Conservation (phyloP, 768 basidiomycete genomes). For the Lanmaoa rubissima region DNA sequence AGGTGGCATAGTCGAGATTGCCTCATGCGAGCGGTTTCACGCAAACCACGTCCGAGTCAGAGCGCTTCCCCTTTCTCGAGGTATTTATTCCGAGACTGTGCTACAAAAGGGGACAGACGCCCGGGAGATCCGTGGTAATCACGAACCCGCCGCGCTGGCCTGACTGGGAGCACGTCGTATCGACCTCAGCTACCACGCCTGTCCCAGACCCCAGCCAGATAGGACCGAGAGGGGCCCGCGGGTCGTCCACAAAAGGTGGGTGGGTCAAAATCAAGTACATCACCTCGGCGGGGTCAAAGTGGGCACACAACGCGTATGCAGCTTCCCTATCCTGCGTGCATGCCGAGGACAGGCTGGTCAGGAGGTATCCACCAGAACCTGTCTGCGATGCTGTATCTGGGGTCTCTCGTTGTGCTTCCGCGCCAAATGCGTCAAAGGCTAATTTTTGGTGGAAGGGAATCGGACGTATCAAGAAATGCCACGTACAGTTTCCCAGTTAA, state of each 20-base stretch:
- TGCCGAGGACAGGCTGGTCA: neutral
- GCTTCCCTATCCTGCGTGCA: constrained; percentile 56
- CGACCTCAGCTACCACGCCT: neutral
- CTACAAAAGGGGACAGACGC: constrained; percentile 54
- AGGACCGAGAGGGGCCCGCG: constrained; percentile 32
- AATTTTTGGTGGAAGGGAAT: too few relatives aligned
- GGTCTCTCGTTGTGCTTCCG: constrained; percentile 43
- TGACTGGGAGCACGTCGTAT: constrained; percentile 24
- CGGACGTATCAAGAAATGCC: too few relatives aligned
- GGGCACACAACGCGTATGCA: constrained; percentile 54
- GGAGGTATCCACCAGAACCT: constrained; percentile 61
- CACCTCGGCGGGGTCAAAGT: constrained; percentile 40
- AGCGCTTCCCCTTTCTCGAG: constrained; percentile 19
- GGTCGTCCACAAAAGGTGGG: constrained; percentile 40
- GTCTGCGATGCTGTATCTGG: constrained; percentile 74
- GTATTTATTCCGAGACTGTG: constrained; percentile 31
- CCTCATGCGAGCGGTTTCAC: constrained; percentile 77
- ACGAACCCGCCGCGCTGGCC: constrained; percentile 21
- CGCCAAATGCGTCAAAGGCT: constrained; percentile 28
- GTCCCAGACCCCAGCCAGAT: constrained; percentile 64
- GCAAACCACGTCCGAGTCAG: constrained; percentile 4
- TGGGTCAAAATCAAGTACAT: constrained; percentile 48
- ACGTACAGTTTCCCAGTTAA: too few relatives aligned
- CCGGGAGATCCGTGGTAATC: constrained; percentile 45
- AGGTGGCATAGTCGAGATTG: constrained; percentile 40